phyloP scores from a whole-genome alignment of 257 asterid genomes.

The Rauvolfia tetraphylla region DNA sequence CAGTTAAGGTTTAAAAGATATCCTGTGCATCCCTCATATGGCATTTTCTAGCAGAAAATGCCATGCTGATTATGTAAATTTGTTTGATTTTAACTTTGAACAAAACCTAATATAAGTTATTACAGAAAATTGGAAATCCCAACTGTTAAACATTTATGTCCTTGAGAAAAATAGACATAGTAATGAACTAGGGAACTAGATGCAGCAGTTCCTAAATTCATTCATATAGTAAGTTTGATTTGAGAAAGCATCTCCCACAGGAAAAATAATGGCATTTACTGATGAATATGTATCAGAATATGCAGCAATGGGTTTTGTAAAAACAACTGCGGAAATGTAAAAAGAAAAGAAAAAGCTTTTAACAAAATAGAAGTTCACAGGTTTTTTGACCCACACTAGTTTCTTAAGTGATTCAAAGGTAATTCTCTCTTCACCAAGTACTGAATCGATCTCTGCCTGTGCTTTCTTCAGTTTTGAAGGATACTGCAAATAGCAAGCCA shows the following conservation, averaged over 20 bases:
- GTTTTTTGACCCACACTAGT: constrained; percentile 49
- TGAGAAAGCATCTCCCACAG: not conserved
- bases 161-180: not conserved
- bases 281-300: not conserved
- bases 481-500: constrained; percentile 47
- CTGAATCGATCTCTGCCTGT: constrained; percentile 79
- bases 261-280: not conserved
- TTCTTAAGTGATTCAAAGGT: constrained; percentile 70
- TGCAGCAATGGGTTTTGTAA: not conserved
- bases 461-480: constrained; percentile 93
- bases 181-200: not conserved
- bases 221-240: not conserved
- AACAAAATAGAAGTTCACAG: constrained; percentile 12
- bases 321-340: constrained; percentile 1
- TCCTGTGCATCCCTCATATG: not conserved
- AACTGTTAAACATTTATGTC: not conserved
- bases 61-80: not conserved
- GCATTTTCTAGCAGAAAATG: not conserved
- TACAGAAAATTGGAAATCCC: not conserved
- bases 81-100: too few species aligned
- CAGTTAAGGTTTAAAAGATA: not conserved
- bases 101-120: too few species aligned
- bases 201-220: not conserved
- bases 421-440: constrained; percentile 57
- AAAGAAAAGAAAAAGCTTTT: not conserved